Conservation (phyloP, 805 yeast genomes). For the Myxozyma vanderwaltii region DNA sequence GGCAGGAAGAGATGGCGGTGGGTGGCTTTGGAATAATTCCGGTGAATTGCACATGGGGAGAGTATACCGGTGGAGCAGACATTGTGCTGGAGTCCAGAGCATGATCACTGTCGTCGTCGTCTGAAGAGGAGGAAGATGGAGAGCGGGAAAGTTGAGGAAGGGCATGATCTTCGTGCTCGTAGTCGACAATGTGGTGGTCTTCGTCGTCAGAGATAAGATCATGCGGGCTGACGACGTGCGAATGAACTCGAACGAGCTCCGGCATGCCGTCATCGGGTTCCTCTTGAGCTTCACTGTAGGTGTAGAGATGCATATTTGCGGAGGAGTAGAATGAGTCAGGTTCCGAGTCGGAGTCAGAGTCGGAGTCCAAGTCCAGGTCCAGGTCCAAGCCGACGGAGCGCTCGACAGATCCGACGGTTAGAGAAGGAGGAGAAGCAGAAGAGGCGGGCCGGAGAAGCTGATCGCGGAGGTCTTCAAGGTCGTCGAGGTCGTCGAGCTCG, state of each 20-base stretch:
- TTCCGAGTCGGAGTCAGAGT: slow-evolving; percentile 30
- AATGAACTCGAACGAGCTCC: slow-evolving; percentile 12
- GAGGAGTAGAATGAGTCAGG: slow-evolving; percentile 12
- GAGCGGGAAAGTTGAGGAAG: slow-evolving; percentile 21
- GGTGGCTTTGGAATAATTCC: background rate
- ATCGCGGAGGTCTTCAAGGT: background rate
- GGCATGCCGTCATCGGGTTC: slow-evolving; percentile 13
- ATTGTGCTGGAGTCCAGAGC: background rate
- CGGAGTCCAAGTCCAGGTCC: background rate
- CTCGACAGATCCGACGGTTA: no score
- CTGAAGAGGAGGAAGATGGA: slow-evolving; percentile 6
- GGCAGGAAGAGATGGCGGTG: background rate
- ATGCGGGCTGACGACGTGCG: slow-evolving; percentile 11
- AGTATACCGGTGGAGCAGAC: background rate
- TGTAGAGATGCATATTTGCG: slow-evolving; percentile 18
- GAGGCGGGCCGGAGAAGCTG: background rate
- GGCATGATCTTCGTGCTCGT: background rate
- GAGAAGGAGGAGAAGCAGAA: background rate
- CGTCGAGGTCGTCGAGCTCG: slow-evolving; percentile 38
- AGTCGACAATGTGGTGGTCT: no score
- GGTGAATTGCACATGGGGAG: slow-evolving; percentile 3
- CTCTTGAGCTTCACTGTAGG: background rate
- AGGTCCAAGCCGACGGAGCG: no score
- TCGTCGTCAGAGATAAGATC: background rate
- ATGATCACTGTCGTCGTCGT: slow-evolving; percentile 11